Conservation (phyloP, 2,329 filamentous ascomycete species). For the Graphium sp. region DNA sequence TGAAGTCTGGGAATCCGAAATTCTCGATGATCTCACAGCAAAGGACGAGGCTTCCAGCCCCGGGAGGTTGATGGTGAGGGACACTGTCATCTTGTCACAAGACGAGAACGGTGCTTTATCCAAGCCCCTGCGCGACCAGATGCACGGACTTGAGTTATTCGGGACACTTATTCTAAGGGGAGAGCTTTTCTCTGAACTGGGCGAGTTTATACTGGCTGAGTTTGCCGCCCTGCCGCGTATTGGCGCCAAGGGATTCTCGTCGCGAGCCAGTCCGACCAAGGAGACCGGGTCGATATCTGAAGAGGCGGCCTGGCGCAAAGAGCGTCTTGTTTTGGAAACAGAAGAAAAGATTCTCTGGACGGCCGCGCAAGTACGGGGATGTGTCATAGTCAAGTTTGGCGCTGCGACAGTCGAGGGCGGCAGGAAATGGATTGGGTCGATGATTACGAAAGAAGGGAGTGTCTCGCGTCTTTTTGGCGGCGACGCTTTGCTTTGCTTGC, state of each 20-base stretch:
- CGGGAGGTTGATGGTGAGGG: conserved; percentile 65
- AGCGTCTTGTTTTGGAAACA: conserved; percentile 40
- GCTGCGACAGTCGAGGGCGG: conserved; percentile 68
- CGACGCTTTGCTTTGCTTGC: conserved; percentile 61
- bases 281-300: conserved; percentile 18
- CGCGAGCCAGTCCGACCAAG: conserved; percentile 23
- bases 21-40: too few relatives aligned
- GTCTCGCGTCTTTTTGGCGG: conserved; percentile 60
- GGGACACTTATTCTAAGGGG: conserved; percentile 78
- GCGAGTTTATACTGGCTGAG: conserved; percentile 60
- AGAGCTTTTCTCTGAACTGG: conserved; percentile 45
- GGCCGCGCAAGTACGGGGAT: conserved; percentile 62
- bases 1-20: conserved; percentile 60
- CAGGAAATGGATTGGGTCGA: conserved; percentile 59
- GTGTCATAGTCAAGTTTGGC: conserved; percentile 83
- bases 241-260: conserved; percentile 62
- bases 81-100: conserved; percentile 61
- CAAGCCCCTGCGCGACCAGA: conserved; percentile 36
- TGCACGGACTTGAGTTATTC: conserved; percentile 61
- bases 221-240: conserved; percentile 68
- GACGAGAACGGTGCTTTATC: conserved; percentile 21
- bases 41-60: conserved; percentile 11
- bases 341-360: conserved; percentile 58
- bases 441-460: conserved; percentile 61
- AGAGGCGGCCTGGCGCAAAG: conserved; percentile 33